Evolutionary conservation across 257 asterid genomes (phyloP), one percentile per base, ranked within the genome.

Genomic region (Vinca minor): DNA sequence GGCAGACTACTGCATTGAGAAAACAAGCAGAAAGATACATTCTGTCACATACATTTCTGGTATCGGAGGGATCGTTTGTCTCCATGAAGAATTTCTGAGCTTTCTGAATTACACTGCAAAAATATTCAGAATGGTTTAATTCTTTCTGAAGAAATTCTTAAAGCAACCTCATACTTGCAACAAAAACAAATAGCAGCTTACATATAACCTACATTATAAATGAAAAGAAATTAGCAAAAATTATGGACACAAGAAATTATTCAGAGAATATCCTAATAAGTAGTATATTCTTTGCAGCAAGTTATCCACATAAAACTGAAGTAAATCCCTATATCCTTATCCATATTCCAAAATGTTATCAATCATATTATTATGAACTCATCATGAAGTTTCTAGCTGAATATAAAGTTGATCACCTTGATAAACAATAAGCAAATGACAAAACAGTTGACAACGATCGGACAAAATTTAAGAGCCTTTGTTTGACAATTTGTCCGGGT

Each of bases 381-480:
- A 29, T 5, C 28, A 5, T 32, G 12, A 29, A 55, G 25, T 55
- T 55, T 31, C 59, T 55, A 28, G 23, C 45, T 10, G 23, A 25
- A 17, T 11, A 28, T 44, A 29, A 20, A 10, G 58, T 41, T 32
- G 41, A 82, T 68, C 72, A 85, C 96, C 98, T 83, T 57, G 98
- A 87, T 60, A 92, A 73, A 79, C 95, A 87, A 78, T 84, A 89
- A 29, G 98, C 98, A 75, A 78, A 87, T 61, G 97, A 87, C 66
- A 92, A 67, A 71, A 92, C 98, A 1, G 98, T 84, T 23, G 98
- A 89, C 79, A 92, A 78, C 64, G 98, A 89, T 71, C 86, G 84
- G 69, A 89, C 84, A 77, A 92, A 92, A 89, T 82, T 84, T 62
- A 92, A 64, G 53, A 92, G 86, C 73, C 97, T 79, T 59, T 79